A percentile compares a stretch with the other conserved stretches of the same genome.
Evolutionary conservation across 176 grass and related monocot species (phyloP).

Genomic region (Raddia guianensis): DNA sequence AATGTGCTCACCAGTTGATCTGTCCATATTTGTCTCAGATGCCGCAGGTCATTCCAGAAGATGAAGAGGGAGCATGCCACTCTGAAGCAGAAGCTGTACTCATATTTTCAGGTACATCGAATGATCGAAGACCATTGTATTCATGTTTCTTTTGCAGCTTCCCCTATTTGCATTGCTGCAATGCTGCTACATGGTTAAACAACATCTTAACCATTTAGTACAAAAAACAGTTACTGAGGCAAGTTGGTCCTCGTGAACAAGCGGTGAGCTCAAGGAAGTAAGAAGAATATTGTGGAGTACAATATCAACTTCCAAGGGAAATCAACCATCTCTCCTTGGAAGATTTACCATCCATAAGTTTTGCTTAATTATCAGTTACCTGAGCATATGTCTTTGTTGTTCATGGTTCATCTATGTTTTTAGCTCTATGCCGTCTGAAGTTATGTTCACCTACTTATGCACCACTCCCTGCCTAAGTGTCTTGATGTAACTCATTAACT

Average conservation of each 20-base stretch:
- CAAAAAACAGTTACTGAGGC: constrained; percentile 57
- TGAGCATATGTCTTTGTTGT: background rate
- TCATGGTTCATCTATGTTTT: constrained; percentile 13
- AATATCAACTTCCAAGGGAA: constrained; percentile 21
- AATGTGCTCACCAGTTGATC: background rate
- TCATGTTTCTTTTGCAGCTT: background rate
- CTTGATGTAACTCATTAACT: background rate
- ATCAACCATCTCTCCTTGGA: constrained; percentile 16
- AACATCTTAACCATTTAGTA: constrained; percentile 24
- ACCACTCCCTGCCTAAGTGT: background rate
- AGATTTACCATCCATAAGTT: constrained; percentile 31
- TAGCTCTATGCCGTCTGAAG: constrained; percentile 19
- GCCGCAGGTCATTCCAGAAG: constrained; percentile 67
- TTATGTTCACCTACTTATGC: background rate
- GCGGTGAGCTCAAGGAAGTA: constrained; percentile 53
- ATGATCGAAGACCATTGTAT: background rate
- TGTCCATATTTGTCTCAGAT: constrained; percentile 48
- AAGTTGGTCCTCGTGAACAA: constrained; percentile 47
- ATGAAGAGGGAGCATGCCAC: constrained; percentile 65
- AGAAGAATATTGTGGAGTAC: constrained; percentile 19
- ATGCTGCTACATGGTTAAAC: background rate
- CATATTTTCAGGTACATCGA: constrained; percentile 62
- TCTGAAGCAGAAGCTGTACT: constrained; percentile 69
- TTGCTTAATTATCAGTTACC: constrained; percentile 27
- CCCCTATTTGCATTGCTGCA: background rate